Evolutionary conservation across 805 yeast species (phyloP), one percentile per base, ranked within the genome.

Genomic region (Candida gorgasii): DNA sequence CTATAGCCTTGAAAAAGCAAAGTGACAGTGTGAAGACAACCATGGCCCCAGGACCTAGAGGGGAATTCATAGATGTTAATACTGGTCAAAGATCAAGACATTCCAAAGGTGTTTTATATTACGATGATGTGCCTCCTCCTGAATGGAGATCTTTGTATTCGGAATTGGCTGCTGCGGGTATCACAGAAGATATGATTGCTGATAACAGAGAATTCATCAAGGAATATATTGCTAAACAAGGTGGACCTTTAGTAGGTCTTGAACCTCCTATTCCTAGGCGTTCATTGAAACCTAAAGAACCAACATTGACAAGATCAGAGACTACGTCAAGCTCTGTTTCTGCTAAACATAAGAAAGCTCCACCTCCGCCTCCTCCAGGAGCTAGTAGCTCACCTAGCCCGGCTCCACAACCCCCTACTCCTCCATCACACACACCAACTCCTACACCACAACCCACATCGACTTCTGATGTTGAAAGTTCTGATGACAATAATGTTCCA

Each of bases 141-240:
- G 95, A 87, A 58, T 88, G 95, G 96, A 64, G 90, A 38, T 70
- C 82, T 1, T 71, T 88, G 43, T 86, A 88, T 50, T 65, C 76
- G 7, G 89, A 85, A 55, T 70, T 88, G 41, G 92, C 83, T 30
- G 72, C 76, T 14, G 84, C 85, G 41, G 96, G 96, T 0, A 88
- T 88, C 44, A 63, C 87, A 1, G 95, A 88, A 55, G 95, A 87
- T 51, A 84, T 86, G 90, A 87, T 88, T 59, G 93, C 90, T 0
- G 92, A 86, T 40, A 86, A 88, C 57, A 72, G 89, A 45, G 86
- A 85, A 46, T 86, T 87, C 59, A 86, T 88, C 56, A 88, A 86
- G 59, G 83, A 82, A 41, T 88, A 85, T 56, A 85, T 88, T 45
- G 67, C 79, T 3, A 71, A 82, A 53, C 83, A 80, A 58, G 88